A percentile compares a stretch with the other conserved stretches of the same genome.
Evolutionary conservation across 208 protist genomes (phyloP).

Genomic region (Leptomonas seymouri): DNA sequence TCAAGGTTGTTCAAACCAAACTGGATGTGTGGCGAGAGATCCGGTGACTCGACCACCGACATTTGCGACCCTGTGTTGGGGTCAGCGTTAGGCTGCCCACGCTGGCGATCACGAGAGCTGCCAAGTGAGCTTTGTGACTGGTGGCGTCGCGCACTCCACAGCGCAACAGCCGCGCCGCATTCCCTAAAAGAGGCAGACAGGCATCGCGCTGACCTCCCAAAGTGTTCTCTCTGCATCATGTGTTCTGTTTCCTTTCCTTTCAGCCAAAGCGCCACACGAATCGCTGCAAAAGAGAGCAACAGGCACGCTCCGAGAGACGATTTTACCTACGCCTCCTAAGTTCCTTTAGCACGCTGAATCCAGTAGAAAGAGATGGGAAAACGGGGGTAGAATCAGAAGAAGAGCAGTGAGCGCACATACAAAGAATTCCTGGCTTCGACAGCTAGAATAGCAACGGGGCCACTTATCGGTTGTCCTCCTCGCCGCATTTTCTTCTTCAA

Average conservation of each 20-base stretch:
- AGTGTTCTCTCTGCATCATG: conserved; percentile 32
- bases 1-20: conserved; percentile 82
- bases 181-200: conserved; percentile 2
- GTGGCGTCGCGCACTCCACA: conserved; percentile 23
- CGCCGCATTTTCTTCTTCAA: too few relatives aligned
- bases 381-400: not conserved
- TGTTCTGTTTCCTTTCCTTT: not conserved
- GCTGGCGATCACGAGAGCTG: conserved; percentile 64
- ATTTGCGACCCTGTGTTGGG: conserved; percentile 76
- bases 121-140: conserved; percentile 54
- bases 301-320: not conserved
- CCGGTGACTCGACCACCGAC: conserved; percentile 77
- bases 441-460: too few relatives aligned
- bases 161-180: conserved; percentile 3
- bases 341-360: not conserved
- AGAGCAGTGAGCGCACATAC: not conserved
- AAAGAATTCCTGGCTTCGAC: not conserved
- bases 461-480: too few relatives aligned
- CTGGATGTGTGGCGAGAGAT: conserved; percentile 74
- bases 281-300: not conserved
- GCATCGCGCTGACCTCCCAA: conserved; percentile 11
- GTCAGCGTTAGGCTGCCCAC: conserved; percentile 73
- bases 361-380: not conserved
- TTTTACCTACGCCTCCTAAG: conserved; percentile 5
- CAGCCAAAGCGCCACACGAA: not conserved